Conservation (phyloP, 495 filamentous ascomycete species). For the Pyronema domesticum region DNA sequence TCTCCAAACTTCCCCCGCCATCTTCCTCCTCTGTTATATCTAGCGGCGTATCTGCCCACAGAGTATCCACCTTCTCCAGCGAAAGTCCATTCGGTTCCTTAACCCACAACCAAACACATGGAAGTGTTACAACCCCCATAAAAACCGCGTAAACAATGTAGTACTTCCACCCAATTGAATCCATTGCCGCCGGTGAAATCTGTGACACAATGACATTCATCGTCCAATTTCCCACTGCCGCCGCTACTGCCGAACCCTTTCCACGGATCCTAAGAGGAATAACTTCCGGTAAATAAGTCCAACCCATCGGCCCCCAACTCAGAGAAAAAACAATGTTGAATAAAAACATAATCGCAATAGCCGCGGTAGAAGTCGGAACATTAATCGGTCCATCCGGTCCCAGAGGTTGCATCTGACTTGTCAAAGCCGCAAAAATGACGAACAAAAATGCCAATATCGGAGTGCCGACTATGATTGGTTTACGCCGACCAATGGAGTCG, state of each 20-base stretch:
- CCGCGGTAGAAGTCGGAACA: neutral
- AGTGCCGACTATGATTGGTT: neutral
- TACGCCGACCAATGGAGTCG: neutral
- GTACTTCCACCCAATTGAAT: neutral
- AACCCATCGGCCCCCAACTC: neutral
- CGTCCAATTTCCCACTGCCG: constrained; percentile 2
- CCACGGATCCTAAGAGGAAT: constrained; percentile 1
- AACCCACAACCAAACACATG: neutral
- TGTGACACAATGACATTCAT: constrained; percentile 2
- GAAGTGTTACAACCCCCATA: constrained; percentile 1
- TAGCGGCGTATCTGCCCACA: neutral
- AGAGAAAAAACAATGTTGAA: constrained; percentile 1
- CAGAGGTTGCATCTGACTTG: neutral
- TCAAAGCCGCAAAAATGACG: constrained; percentile 1
- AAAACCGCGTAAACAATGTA: constrained; percentile 2
- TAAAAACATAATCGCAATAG: constrained; percentile 1
- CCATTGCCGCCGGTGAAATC: constrained; percentile 1
- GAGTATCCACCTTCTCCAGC: neutral
- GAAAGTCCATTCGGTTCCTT: constrained; percentile 2
- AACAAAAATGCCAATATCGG: neutral
- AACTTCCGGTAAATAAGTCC: neutral
- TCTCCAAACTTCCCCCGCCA: too few relatives aligned
- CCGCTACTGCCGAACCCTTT: constrained; percentile 1
- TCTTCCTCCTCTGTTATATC: too few relatives aligned
- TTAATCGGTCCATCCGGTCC: neutral